Base-by-base conservation (phyloP, 2,329 filamentous ascomycete genomes). In the Pestalotiopsis sp. region DNA sequence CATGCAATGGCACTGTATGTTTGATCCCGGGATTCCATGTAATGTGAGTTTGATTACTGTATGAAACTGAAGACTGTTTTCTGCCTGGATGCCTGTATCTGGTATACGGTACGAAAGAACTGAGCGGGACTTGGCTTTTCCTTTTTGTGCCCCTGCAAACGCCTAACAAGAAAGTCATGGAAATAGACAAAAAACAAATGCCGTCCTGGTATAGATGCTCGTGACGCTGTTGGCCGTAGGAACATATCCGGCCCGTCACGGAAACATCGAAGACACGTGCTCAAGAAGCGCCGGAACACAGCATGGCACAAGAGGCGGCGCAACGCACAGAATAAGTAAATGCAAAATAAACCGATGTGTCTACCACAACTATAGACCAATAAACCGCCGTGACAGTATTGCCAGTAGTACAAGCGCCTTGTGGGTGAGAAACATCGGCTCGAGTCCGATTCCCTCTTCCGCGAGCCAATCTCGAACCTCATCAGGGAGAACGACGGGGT, bases 331-430 rank as follows among this genome's bases (percentile, higher is more conserved):
- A 7, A 59, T 13, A 11, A 25, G 11, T 14, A 27, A 59, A 27
- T 14, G 27, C 57, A 36, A 59, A 23, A 36, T 36, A 59, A 59
- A 59, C 57, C 57, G 27, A 59, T 36, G 57, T 59, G 57, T 36
- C 57, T 59, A 59, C 57, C 57, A 36, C 57, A 59, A 27, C 57
- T 59, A 59, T 59, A 59, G 57, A 59, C 57, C 23, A 36, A 59
- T 59, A 36, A 52, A 20, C 45, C 45, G 14, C 57, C 57, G 14
- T 27, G 57, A 27, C 45, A 20, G 20, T n/a, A 52, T 20, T 20
- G 45, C 45, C 45, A 52, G 45, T 52, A 52, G 17, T 52, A 9
- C 17, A 52, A 36, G 27, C 57, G 57, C 57, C 20, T 23, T 13
- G 23, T 59, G 27, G 57, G 14, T 27, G 20, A 59, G 27, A 27